A percentile compares a stretch with the other conserved stretches of the same genome.
Evolutionary conservation across 306 rosid species (phyloP).

Genomic region (Delonix regia): DNA sequence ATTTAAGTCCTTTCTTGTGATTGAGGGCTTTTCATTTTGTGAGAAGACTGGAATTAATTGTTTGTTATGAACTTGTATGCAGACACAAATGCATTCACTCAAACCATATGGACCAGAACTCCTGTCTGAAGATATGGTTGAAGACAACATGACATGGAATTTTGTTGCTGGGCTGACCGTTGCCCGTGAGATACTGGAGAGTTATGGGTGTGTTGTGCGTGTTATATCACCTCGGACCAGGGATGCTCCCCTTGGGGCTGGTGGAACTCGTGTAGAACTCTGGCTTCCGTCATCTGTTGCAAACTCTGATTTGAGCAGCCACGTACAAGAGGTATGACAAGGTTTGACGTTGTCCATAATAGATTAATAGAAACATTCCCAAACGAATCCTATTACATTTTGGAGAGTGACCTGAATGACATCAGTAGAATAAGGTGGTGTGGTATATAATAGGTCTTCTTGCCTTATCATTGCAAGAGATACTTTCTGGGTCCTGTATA

Average conservation of each 20-base stretch:
- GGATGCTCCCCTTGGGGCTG: conserved; percentile 87
- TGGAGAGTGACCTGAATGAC: conserved; percentile 23
- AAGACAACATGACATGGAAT: conserved; percentile 97
- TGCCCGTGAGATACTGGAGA: conserved; percentile 94
- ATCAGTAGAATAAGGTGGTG: conserved; percentile 24
- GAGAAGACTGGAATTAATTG: conserved; percentile 30
- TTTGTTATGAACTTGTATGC: conserved; percentile 47
- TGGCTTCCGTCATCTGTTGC: conserved; percentile 75
- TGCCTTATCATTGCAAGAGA: conserved; percentile 20
- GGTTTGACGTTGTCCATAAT: conserved; percentile 11
- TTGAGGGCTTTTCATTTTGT: conserved; percentile 10
- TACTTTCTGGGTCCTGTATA: conserved; percentile 36
- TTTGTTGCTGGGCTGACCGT: conserved; percentile 89
- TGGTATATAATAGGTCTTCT: conserved; percentile 6
- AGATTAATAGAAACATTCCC: conserved; percentile 31
- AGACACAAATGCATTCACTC: conserved; percentile 94
- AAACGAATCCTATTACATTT: background rate
- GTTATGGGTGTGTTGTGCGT: conserved; percentile 90
- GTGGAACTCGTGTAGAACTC: conserved; percentile 92
- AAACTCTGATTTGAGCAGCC: conserved; percentile 52
- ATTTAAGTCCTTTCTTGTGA: conserved; percentile 27
- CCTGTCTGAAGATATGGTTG: conserved; percentile 67
- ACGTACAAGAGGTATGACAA: conserved; percentile 46
- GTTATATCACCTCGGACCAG: conserved; percentile 77
- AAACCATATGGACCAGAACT: conserved; percentile 83